Conservation (phyloP, 2,329 filamentous ascomycete species). For the Ampelomyces quisqualis region DNA sequence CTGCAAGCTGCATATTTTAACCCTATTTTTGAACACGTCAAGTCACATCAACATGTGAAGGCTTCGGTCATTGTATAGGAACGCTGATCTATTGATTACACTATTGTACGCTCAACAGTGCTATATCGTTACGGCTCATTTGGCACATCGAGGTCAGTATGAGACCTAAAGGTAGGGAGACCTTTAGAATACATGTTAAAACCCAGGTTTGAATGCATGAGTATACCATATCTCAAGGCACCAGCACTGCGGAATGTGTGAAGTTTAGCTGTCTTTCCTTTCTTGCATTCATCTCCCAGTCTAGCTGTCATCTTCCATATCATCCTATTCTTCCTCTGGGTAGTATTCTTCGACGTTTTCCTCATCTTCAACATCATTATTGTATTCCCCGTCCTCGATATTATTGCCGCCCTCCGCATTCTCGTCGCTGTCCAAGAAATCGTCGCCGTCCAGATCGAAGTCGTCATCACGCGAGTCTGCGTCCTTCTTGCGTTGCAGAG, state of each 20-base stretch:
- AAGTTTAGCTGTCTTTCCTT: too few species aligned
- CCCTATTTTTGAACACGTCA: background rate
- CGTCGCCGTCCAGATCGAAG: constrained; percentile 10
- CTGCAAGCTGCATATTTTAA: background rate
- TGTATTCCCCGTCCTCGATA: constrained; percentile 1
- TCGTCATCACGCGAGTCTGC: constrained; percentile 4
- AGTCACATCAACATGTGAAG: too few species aligned
- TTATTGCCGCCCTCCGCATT: constrained; percentile 7
- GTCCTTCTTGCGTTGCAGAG: constrained; percentile 5
- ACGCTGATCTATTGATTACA: background rate
- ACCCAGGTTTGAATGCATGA: too few species aligned
- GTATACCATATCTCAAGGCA: too few species aligned
- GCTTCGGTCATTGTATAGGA: too few species aligned
- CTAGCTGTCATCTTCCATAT: background rate
- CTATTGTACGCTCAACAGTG: too few species aligned
- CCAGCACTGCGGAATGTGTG: too few species aligned
- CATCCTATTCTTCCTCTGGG: background rate
- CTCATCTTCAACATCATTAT: constrained; percentile 1
- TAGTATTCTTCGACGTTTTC: too few species aligned
- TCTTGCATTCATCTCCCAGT: constrained; percentile 3
- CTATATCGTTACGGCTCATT: too few species aligned
- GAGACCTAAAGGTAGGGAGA: too few species aligned
- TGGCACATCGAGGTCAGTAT: too few species aligned
- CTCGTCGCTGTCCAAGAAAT: constrained; percentile 10
- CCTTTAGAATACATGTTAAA: too few species aligned